Conservation (phyloP, 257 asterid species). For the Datura wrightii region DNA sequence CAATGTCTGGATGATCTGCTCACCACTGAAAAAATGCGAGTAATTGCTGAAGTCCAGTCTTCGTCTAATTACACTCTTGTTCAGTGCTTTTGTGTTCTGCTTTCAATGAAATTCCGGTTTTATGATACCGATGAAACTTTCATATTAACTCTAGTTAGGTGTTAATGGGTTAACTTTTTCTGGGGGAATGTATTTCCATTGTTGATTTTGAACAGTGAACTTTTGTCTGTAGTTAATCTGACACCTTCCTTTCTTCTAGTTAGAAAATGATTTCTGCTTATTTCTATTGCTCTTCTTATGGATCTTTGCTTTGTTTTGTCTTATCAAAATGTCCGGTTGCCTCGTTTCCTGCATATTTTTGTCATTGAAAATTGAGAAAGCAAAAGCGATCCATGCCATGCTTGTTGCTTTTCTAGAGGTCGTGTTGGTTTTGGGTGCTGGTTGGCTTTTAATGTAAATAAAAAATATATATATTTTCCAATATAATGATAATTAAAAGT, state of each 20-base stretch:
- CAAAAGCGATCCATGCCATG: neutral
- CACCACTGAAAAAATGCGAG: constrained; percentile 44
- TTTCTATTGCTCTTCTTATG: neutral
- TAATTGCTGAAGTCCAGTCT: neutral
- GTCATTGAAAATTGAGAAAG: neutral
- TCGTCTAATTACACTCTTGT: neutral
- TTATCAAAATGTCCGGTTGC: neutral
- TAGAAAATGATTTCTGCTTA: neutral
- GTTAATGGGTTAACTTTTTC: neutral
- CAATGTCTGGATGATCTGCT: constrained; percentile 65
- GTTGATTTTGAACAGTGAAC: neutral
- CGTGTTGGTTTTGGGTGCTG: neutral
- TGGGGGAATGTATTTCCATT: neutral
- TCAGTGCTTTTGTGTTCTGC: neutral
- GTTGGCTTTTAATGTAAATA: neutral
- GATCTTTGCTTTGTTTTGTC: neutral
- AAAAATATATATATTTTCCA: too few relatives aligned
- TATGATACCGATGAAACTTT: neutral
- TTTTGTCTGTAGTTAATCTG: neutral
- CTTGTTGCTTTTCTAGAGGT: neutral
- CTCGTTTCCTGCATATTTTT: neutral
- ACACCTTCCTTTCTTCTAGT: neutral
- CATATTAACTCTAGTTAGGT: neutral
- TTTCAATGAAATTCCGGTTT: constrained; percentile 12
- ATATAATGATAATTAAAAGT: too few relatives aligned